A percentile compares a stretch with the other conserved stretches of the same genome.
phyloP scores from a whole-genome alignment of 345 rosid species.

The Zanthoxylum bungeanum region DNA sequence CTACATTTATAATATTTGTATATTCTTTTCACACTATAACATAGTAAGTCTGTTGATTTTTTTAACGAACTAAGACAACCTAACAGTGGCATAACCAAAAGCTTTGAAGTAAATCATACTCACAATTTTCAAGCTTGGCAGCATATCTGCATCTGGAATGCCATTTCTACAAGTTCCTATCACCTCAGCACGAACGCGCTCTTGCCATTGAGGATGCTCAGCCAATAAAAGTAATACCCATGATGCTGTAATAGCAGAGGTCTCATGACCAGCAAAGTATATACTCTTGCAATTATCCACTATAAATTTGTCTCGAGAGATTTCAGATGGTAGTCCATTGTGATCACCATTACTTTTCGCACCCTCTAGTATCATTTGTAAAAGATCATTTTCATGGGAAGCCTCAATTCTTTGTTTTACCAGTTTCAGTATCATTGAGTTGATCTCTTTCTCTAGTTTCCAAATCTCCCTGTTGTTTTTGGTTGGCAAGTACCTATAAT shows the following conservation, averaged over 20 bases:
- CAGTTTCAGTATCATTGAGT: too few species aligned
- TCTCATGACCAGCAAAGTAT: constrained; percentile 52
- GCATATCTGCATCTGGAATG: constrained; percentile 20
- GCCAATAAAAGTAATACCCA: constrained; percentile 41
- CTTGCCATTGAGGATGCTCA: constrained; percentile 48
- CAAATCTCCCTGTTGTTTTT: too few species aligned
- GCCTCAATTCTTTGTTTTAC: background rate
- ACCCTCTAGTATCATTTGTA: constrained; percentile 25
- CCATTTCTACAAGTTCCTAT: constrained; percentile 6
- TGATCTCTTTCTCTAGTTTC: too few species aligned
- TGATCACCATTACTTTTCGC: constrained; percentile 14
- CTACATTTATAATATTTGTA: background rate
- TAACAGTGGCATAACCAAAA: background rate
- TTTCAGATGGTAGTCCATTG: background rate
- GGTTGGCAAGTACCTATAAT: too few species aligned
- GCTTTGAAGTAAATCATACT: background rate
- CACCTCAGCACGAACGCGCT: constrained; percentile 38
- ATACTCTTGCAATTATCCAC: constrained; percentile 52
- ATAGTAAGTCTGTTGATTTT: background rate
- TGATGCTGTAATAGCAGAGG: constrained; percentile 33
- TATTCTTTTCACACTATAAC: background rate
- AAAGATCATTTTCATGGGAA: too few species aligned
- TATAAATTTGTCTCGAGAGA: constrained; percentile 29
- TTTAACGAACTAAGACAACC: background rate
- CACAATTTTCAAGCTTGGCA: constrained; percentile 29